A percentile compares a stretch with the other conserved stretches of the same genome.
Evolutionary conservation across 768 basidiomycete genomes (phyloP).

Genomic region (Boletus rubroflammeus): DNA sequence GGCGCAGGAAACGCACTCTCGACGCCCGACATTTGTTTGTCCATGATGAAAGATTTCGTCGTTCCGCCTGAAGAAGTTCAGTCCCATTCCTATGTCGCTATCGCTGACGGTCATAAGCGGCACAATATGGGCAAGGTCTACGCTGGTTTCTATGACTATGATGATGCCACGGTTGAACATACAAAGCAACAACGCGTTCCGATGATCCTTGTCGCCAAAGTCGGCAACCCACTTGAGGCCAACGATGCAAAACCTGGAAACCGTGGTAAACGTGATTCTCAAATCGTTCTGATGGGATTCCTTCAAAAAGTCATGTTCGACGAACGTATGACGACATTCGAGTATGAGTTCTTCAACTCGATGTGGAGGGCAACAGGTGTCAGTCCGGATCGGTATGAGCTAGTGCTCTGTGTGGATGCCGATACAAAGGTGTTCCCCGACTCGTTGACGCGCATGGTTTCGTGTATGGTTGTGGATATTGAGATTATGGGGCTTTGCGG

Average conservation of each 20-base stretch:
- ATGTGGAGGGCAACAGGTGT: slow-evolving; percentile 95
- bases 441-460: slow-evolving; percentile 91
- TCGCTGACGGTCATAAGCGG: slow-evolving; percentile 98
- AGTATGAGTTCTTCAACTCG: slow-evolving; percentile 99
- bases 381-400: slow-evolving; percentile 92
- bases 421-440: slow-evolving; percentile 99
- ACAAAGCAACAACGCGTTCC: slow-evolving; percentile 97
- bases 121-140: slow-evolving; percentile 99
- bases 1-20: slow-evolving; percentile 86
- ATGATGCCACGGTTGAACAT: slow-evolving; percentile 81
- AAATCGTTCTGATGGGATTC: slow-evolving; percentile 97
- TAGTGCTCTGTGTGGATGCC: slow-evolving; percentile 94
- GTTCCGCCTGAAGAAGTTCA: slow-evolving; percentile 80
- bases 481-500: slow-evolving; percentile 99
- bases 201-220: slow-evolving; percentile 92
- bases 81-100: slow-evolving; percentile 94
- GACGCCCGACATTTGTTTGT: slow-evolving; percentile 90
- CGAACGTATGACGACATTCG: slow-evolving; percentile 99
- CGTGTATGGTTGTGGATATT: slow-evolving; percentile 93
- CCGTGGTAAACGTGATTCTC: slow-evolving; percentile 97
- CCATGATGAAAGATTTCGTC: slow-evolving; percentile 97
- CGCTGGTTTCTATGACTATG: slow-evolving; percentile 96
- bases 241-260: slow-evolving; percentile 93
- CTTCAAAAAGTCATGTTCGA: slow-evolving; percentile 99
- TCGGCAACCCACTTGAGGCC: slow-evolving; percentile 88